Evolutionary conservation across 1,284 basidiomycete species (phyloP).

Genomic region (Ceratorhiza oryzae-sativae): DNA sequence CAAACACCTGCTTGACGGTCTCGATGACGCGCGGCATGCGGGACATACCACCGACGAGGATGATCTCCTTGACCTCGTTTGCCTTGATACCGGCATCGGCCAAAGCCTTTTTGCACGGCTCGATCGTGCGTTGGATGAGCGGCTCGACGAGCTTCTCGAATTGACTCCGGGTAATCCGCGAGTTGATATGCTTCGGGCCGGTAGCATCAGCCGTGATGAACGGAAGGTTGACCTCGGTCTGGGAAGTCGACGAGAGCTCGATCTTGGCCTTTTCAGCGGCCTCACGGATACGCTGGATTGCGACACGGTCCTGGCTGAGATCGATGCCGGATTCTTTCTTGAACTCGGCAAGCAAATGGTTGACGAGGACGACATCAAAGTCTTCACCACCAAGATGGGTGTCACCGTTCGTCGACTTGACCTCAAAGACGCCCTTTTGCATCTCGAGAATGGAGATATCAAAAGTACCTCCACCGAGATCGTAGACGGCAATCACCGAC

Average conservation of each 20-base stretch:
- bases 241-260: constrained; percentile 90
- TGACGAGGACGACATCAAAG: constrained; percentile 91
- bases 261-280: constrained; percentile 99
- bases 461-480: constrained; percentile 93
- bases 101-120: constrained; percentile 98
- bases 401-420: constrained; percentile 99
- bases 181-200: constrained; percentile 97
- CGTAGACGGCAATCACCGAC: constrained; percentile 94
- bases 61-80: constrained; percentile 93
- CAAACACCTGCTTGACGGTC: constrained; percentile 92
- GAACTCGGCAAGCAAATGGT: constrained; percentile 90
- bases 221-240: constrained; percentile 96
- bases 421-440: constrained; percentile 99
- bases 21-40: constrained; percentile 97
- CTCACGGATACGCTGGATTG: constrained; percentile 99
- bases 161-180: constrained; percentile 85
- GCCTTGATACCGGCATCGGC: constrained; percentile 91
- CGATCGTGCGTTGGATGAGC: constrained; percentile 88
- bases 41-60: constrained; percentile 97
- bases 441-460: constrained; percentile 99
- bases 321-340: constrained; percentile 91
- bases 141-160: constrained; percentile 87
- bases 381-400: constrained; percentile 99
- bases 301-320: constrained; percentile 88
- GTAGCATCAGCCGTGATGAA: constrained; percentile 96